phyloP scores from a whole-genome alignment of 352 stramenopile species.

The Phytopythium oedochilum region DNA sequence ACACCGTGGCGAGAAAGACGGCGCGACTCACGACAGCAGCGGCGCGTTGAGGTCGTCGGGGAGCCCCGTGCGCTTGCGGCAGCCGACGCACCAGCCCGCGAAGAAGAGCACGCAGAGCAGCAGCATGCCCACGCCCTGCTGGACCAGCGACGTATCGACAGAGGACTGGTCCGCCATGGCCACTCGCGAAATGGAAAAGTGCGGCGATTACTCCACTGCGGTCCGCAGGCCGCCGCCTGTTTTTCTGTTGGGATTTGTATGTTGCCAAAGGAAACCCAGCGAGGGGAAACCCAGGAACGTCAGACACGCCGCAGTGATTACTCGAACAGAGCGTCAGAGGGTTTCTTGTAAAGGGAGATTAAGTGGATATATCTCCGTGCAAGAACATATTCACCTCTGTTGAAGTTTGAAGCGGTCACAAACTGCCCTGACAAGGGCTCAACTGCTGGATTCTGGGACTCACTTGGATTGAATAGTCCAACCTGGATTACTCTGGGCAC shows the following conservation, averaged over 20 bases:
- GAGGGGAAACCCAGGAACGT: no score
- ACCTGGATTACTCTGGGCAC: no score
- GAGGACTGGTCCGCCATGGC: conserved; percentile 14
- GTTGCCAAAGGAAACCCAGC: neutral
- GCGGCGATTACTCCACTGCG: neutral
- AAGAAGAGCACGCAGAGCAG: conserved; percentile 51
- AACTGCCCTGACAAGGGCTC: no score
- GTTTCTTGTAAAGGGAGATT: conserved; percentile 1
- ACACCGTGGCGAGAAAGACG: neutral
- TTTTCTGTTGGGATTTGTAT: conserved; percentile 1
- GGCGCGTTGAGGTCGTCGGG: conserved; percentile 43
- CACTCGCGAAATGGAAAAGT: no score
- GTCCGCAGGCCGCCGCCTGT: neutral
- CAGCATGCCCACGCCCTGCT: conserved; percentile 53
- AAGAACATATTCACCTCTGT: neutral
- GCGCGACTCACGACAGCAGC: conserved; percentile 28
- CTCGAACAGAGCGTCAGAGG: no score
- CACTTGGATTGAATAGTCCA: neutral
- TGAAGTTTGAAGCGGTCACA: neutral
- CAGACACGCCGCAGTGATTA: no score
- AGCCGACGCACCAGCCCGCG: conserved; percentile 44
- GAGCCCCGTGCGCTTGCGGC: conserved; percentile 25
- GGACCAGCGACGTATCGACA: conserved; percentile 41
- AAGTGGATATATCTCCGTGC: neutral
- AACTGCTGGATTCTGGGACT: neutral